Conservation (phyloP, 2,329 filamentous ascomycete genomes). For the Fusarium marasasianum region DNA sequence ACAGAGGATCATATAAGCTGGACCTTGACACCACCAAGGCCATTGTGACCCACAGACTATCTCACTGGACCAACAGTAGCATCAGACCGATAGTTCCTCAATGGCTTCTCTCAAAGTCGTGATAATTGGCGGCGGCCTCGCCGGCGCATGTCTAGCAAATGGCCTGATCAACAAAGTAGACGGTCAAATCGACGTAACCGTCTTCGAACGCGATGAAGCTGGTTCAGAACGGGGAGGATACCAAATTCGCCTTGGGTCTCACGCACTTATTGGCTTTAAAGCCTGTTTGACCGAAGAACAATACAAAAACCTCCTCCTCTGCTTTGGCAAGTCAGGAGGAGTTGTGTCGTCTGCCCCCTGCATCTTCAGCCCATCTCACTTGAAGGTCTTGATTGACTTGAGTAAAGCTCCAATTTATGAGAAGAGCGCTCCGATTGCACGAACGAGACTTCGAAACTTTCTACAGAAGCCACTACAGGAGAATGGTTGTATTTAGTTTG, state of each 20-base stretch:
- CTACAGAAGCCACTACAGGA: not conserved
- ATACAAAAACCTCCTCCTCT: fast-evolving
- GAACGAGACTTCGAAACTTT: not conserved
- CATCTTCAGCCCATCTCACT: not conserved
- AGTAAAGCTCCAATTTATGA: not conserved
- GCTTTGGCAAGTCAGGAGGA: not conserved
- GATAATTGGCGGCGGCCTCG: not conserved
- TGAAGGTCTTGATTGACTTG: not conserved
- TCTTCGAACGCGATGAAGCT: not conserved
- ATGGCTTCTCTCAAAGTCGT: not conserved
- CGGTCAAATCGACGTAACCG: not conserved
- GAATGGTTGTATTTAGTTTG: fast-evolving
- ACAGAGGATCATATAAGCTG: too few relatives aligned
- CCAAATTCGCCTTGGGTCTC: not conserved
- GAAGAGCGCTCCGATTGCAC: not conserved
- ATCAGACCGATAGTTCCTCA: fast-evolving
- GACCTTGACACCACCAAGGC: too few relatives aligned
- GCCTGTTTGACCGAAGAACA: not conserved
- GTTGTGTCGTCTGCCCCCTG: not conserved
- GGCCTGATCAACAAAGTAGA: not conserved
- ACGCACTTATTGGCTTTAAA: not conserved
- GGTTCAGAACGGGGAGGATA: not conserved
- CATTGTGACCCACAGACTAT: too few relatives aligned
- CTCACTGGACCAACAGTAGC: too few relatives aligned
- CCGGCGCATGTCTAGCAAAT: not conserved